phyloP scores from a whole-genome alignment of 2,329 filamentous ascomycete species.

The Apiospora aurea region DNA sequence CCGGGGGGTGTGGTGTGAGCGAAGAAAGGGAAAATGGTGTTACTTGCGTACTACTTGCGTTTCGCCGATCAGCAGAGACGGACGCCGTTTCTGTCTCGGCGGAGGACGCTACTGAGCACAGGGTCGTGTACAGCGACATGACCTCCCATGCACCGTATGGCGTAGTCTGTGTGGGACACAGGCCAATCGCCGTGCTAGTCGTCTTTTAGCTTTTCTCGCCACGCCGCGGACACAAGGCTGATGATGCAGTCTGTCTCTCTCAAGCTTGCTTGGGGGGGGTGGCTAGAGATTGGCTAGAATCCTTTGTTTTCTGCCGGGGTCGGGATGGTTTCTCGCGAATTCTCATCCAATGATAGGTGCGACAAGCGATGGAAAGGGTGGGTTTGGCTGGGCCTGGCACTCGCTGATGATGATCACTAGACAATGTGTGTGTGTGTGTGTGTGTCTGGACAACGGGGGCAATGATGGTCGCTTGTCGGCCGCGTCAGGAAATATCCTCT shows the following conservation, averaged over 20 bases:
- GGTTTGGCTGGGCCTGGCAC: not conserved
- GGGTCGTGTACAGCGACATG: constrained; percentile 19
- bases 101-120: constrained; percentile 32
- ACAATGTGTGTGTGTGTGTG: not conserved
- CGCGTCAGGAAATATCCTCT: constrained; percentile 2
- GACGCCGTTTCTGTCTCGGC: constrained; percentile 36
- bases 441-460: not conserved
- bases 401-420: constrained; percentile 6
- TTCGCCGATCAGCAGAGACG: constrained; percentile 37
- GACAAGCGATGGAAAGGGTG: constrained; percentile 1
- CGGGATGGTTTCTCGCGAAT: constrained; percentile 6
- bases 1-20: constrained; percentile 28
- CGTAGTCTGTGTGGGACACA: constrained; percentile 35
- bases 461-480: not conserved
- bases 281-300: constrained; percentile 29
- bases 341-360: constrained; percentile 2
- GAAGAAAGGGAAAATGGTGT: constrained; percentile 26
- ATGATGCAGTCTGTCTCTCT: constrained; percentile 38
- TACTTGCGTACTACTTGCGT: constrained; percentile 22
- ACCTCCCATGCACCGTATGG: constrained; percentile 35
- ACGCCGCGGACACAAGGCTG: constrained; percentile 35
- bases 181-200: constrained; percentile 37
- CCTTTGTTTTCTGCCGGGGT: constrained; percentile 29
- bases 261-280: constrained; percentile 14
- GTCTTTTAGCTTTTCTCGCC: constrained; percentile 35